Evolutionary conservation across 176 grass and related monocot genomes (phyloP).

Genomic region (Panicum miliaceum): DNA sequence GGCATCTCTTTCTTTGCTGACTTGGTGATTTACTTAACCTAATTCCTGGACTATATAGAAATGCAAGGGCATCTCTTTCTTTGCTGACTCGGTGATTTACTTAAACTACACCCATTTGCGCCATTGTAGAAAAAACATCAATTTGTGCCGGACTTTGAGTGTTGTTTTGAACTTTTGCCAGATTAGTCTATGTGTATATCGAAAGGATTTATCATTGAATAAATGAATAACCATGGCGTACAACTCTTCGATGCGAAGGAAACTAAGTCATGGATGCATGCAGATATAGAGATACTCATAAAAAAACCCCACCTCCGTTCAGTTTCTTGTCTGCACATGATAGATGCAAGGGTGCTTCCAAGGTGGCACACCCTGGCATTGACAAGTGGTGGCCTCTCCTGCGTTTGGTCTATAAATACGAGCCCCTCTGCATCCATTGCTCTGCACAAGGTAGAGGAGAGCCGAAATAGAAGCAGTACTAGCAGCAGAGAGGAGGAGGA

Average conservation of each 20-base stretch:
- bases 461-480: background rate
- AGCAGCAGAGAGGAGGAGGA: background rate
- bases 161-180: background rate
- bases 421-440: background rate
- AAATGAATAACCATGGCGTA: background rate
- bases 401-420: background rate
- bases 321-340: background rate
- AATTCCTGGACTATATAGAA: background rate
- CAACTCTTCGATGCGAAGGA: constrained; percentile 43
- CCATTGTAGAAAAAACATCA: too few species aligned
- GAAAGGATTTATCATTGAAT: background rate
- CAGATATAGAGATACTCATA: background rate
- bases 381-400: background rate
- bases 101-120: background rate
- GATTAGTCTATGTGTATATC: background rate
- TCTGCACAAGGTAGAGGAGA: background rate
- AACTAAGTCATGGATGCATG: background rate
- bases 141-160: background rate
- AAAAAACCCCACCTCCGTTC: background rate
- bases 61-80: background rate
- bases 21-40: too few species aligned
- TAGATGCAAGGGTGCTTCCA: background rate
- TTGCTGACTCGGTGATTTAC: background rate
- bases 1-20: background rate
- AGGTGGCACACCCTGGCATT: background rate